Percentiles rank a stretch among this genome's conserved stretches.
Evolutionary conservation across 164 flowering plant genomes (phyloP).

Genomic region (Malania oleifera): DNA sequence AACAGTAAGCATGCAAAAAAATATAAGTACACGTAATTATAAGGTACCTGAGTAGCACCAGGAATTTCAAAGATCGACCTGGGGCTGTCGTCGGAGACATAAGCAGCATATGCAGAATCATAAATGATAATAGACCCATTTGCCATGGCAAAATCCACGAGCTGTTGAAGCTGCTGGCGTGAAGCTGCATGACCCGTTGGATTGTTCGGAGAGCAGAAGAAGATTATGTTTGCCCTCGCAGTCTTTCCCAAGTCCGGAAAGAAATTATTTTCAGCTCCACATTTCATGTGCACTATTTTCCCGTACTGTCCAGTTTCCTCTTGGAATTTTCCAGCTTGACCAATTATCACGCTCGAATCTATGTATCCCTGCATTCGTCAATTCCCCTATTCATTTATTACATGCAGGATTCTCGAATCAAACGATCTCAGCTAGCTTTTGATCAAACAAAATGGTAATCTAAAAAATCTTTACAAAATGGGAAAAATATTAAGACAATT

Average conservation of each 20-base stretch:
- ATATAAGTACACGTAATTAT: too few species aligned
- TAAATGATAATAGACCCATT: conserved; percentile 79
- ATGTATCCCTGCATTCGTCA: conserved; percentile 56
- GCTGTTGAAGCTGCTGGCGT: conserved; percentile 52
- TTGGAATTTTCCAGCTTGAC: conserved; percentile 51
- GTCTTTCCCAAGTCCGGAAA: conserved; percentile 59
- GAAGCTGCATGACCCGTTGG: conserved; percentile 86
- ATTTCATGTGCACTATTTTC: conserved; percentile 73
- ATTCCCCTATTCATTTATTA: too few species aligned
- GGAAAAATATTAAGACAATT: too few species aligned
- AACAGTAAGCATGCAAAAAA: too few species aligned
- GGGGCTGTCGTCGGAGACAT: conserved; percentile 72
- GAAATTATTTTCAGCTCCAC: conserved; percentile 53
- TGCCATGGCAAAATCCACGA: conserved; percentile 64
- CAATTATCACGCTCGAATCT: conserved; percentile 77
- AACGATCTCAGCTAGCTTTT: too few species aligned
- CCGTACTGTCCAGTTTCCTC: conserved; percentile 42
- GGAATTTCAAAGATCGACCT: conserved; percentile 70
- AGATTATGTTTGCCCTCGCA: conserved; percentile 61
- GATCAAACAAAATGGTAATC: neutral
- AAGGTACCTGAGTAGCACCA: conserved; percentile 88
- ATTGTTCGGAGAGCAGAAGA: conserved; percentile 93
- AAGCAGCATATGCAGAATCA: conserved; percentile 78
- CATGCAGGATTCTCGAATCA: too few species aligned
- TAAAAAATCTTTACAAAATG: neutral